phyloP scores from a whole-genome alignment of 768 basidiomycete genomes.

The Boletus huronensis region DNA sequence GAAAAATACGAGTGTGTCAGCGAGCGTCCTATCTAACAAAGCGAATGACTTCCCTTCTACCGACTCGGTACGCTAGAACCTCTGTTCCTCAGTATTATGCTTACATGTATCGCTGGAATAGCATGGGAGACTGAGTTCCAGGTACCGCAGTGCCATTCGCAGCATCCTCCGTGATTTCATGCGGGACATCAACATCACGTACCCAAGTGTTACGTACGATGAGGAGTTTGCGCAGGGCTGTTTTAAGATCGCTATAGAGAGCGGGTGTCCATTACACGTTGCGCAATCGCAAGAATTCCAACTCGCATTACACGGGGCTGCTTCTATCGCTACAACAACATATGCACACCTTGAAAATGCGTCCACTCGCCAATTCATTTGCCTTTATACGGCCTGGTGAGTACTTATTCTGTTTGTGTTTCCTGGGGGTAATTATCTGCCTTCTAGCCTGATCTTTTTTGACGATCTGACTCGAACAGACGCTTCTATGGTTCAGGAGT shows the following conservation, averaged over 20 bases:
- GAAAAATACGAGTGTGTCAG: background rate
- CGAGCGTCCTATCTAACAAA: background rate
- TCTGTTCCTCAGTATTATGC: background rate
- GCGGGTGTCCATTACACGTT: background rate
- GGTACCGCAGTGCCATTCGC: background rate
- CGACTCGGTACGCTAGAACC: background rate
- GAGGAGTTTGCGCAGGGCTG: constrained; percentile 2
- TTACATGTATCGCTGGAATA: background rate
- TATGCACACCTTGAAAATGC: constrained; percentile 1
- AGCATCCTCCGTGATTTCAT: constrained; percentile 1
- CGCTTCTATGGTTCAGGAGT: background rate
- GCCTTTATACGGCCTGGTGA: constrained; percentile 3
- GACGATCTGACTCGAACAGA: constrained; percentile 6
- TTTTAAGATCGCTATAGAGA: background rate
- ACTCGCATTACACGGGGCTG: constrained; percentile 1
- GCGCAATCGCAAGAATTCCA: constrained; percentile 1
- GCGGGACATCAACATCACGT: background rate
- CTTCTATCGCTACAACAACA: background rate
- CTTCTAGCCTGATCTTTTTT: constrained; percentile 1
- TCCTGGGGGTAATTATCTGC: background rate
- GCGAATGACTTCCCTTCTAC: background rate
- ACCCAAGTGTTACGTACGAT: constrained; percentile 1
- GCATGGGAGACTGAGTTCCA: background rate
- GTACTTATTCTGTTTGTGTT: background rate
- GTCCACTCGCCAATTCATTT: constrained; percentile 2